Base-by-base conservation (phyloP, 2,329 filamentous ascomycete species). In the Tolypocladium tundrense region DNA sequence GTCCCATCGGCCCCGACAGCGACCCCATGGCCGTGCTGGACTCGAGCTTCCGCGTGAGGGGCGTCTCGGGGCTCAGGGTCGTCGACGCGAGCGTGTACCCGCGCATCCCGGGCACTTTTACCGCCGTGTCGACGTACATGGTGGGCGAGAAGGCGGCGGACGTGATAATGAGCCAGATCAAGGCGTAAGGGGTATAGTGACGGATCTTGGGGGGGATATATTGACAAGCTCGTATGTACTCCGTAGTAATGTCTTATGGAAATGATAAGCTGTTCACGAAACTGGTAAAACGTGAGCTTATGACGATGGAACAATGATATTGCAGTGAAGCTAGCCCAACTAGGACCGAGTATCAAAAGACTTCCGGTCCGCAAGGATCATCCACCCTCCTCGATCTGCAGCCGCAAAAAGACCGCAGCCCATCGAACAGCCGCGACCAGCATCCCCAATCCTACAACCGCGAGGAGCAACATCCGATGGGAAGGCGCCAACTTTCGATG, bases 11-110 rank as follows among this genome's bases (percentile, higher is more conserved):
- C 5, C 68, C 72, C 1, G 78, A 79, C 50, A 70, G 69, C 42
- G 82, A 86, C 65, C 68, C 72, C 1, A 77, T 75, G 68, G 82
- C 80, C 3, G 81, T 85, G 4, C 65, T 86, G 58, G 80, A 86
- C 65, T 73, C 72, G 0, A 71, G 77, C 57, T 83, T 85, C 66
- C 72, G 76, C 24, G 82, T 86, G 4, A 70, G 77, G 21, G 81
- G 81, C 6, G 77, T 82, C 1, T 66, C 71, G 3, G 76, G 77
- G 0, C 68, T 86, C 54, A 71, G 83, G 21, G 83, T 85, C 19
- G 83, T 85, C 3, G 83, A 86, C 70, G 82, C 80, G 2, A 77
- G 74, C 16, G 74, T 78, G 3, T 85, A 79, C 60, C 80, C 81
- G 3, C 73, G 72, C 58, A 80, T 70, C 43, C 70, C 70, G 1